These are phyloP conservation scores for Pseudogymnoascus destructans DNA, from an alignment of 2,329 filamentous ascomycete species.

Conservation along the genomic window DNA sequence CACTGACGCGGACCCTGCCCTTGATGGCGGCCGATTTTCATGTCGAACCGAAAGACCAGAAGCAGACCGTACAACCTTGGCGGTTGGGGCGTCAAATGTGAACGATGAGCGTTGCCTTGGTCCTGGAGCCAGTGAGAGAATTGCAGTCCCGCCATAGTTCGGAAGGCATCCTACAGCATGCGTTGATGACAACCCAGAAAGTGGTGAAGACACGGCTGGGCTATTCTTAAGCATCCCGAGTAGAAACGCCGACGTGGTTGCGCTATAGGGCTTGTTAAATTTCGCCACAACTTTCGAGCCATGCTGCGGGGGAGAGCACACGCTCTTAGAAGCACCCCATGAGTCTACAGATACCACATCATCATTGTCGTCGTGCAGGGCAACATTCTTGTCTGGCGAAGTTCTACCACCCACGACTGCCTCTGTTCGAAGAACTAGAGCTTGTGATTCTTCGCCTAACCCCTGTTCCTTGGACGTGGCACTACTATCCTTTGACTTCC, in stretches of 20 bases:
- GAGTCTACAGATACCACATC: slow-evolving; percentile 15
- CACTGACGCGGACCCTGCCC: not conserved
- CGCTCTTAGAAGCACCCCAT: slow-evolving; percentile 13
- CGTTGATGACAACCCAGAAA: slow-evolving; percentile 23
- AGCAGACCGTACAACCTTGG: not conserved
- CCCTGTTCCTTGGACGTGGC: slow-evolving; percentile 9
- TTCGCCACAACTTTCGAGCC: not conserved
- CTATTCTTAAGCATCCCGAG: slow-evolving; percentile 24
- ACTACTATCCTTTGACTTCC: slow-evolving; percentile 5
- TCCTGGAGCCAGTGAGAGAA: slow-evolving; percentile 23
- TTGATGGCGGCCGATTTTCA: not conserved
- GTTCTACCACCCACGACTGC: not conserved
- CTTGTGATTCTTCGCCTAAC: slow-evolving; percentile 6
- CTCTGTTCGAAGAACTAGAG: slow-evolving; percentile 7
- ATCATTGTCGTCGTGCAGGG: slow-evolving; percentile 10
- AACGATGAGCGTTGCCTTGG: not conserved
- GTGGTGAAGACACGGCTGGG: slow-evolving; percentile 13
- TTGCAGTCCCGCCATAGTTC: slow-evolving; percentile 24
- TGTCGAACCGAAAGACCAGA: not conserved
- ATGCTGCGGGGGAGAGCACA: not conserved
- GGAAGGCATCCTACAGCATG: slow-evolving; percentile 26
- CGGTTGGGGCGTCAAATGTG: not conserved
- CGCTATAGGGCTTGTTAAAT: not conserved
- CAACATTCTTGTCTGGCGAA: not conserved
- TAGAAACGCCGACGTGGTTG: slow-evolving; percentile 12